phyloP scores from a whole-genome alignment of 768 basidiomycete species.

The Amanita thiersii region DNA sequence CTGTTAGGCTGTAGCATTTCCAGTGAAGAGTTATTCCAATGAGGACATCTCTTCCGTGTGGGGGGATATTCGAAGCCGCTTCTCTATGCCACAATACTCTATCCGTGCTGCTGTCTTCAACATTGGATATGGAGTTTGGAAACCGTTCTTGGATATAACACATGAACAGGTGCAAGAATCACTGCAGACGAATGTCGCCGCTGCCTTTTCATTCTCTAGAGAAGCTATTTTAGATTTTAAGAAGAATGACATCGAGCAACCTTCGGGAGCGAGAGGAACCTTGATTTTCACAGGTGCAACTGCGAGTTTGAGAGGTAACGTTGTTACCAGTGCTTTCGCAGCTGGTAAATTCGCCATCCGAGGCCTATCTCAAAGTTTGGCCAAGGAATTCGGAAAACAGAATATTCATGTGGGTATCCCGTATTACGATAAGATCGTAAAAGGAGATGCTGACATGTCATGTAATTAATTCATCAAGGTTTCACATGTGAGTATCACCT shows the following conservation, averaged over 20 bases:
- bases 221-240: conserved; percentile 54
- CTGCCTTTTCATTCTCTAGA: conserved; percentile 56
- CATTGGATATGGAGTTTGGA: conserved; percentile 48
- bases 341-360: conserved; percentile 57
- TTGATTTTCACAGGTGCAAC: conserved; percentile 73
- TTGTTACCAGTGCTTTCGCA: conserved; percentile 51
- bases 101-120: conserved; percentile 64
- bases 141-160: conserved; percentile 58
- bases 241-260: conserved; percentile 40
- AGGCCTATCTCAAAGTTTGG: conserved; percentile 61
- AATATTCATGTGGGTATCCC: conserved; percentile 53
- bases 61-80: conserved; percentile 34
- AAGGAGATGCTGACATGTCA: not conserved
- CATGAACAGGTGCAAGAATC: conserved; percentile 46
- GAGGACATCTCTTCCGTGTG: conserved; percentile 44
- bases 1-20: conserved; percentile 48
- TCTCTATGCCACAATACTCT: conserved; percentile 36
- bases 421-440: not conserved
- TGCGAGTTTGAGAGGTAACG: conserved; percentile 55
- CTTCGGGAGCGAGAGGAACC: conserved; percentile 49
- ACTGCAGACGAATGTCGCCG: conserved; percentile 44
- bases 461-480: conserved; percentile 27
- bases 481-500: conserved; percentile 45
- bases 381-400: conserved; percentile 67
- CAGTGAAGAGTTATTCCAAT: conserved; percentile 42